phyloP scores from a whole-genome alignment of 805 yeast genomes.

The Sugiyamaella americana region DNA sequence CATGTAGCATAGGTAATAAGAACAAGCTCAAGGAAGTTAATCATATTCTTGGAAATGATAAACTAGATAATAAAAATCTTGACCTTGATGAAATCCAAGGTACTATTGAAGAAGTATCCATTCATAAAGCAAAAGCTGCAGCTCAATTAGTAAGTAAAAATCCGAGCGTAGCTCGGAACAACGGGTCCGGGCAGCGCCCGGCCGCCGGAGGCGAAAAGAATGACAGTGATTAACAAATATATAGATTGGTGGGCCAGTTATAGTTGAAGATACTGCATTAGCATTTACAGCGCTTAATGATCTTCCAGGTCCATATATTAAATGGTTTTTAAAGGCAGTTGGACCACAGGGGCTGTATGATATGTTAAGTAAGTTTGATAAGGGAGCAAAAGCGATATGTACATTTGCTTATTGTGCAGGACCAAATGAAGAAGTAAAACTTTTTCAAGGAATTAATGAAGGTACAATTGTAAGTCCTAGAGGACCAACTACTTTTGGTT shows the following conservation, averaged over 20 bases:
- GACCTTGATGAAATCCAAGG: constrained; percentile 94
- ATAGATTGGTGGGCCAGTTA: constrained; percentile 64
- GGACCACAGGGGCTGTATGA: constrained; percentile 64
- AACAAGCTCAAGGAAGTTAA: constrained; percentile 84
- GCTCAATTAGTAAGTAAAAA: constrained; percentile 40
- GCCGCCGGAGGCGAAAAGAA: constrained; percentile 1
- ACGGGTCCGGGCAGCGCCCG: neutral
- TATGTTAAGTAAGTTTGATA: constrained; percentile 75
- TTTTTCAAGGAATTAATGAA: constrained; percentile 78
- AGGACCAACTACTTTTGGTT: constrained; percentile 83
- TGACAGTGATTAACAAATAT: too few relatives aligned
- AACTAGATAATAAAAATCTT: constrained; percentile 55
- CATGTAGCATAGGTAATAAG: constrained; percentile 40
- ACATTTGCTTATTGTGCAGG: constrained; percentile 89
- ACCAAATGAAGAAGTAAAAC: constrained; percentile 61
- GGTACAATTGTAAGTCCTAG: constrained; percentile 74
- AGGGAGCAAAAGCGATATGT: constrained; percentile 80
- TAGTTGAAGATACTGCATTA: constrained; percentile 93
- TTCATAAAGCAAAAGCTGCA: constrained; percentile 72
- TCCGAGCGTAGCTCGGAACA: neutral
- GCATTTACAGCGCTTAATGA: constrained; percentile 74
- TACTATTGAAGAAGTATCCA: constrained; percentile 70
- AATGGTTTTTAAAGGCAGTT: constrained; percentile 68
- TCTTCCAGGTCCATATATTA: constrained; percentile 87
- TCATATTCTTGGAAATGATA: constrained; percentile 47